Conservation (phyloP, 805 yeast genomes). For the Teunomyces lycoperdinae region DNA sequence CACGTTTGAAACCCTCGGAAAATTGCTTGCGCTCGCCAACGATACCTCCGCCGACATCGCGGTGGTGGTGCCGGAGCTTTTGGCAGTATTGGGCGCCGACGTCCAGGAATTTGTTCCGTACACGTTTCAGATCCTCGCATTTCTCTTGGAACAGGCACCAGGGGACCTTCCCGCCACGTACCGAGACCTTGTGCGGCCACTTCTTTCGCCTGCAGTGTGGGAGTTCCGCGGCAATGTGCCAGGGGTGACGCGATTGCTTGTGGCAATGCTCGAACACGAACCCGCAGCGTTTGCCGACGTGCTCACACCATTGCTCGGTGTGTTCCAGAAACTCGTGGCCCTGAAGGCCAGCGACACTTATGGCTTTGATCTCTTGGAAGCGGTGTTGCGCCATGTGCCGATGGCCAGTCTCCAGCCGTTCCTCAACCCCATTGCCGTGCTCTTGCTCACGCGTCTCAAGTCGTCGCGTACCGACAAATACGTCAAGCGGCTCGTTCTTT, state of each 20-base stretch:
- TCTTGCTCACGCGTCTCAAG: constrained; percentile 78
- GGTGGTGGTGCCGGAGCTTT: constrained; percentile 61
- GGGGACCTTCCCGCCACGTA: constrained; percentile 61
- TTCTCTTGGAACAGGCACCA: constrained; percentile 62
- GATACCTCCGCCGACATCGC: constrained; percentile 38
- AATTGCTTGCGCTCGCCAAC: constrained; percentile 53
- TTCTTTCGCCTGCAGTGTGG: constrained; percentile 91
- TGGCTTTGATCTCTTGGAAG: constrained; percentile 83
- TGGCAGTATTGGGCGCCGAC: constrained; percentile 71
- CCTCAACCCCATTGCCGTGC: constrained; percentile 67
- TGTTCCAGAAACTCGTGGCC: constrained; percentile 90
- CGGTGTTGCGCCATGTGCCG: constrained; percentile 59
- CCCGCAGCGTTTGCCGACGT: constrained; percentile 36
- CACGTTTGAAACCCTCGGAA: constrained; percentile 84
- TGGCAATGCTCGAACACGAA: constrained; percentile 57
- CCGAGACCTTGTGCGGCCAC: constrained; percentile 68
- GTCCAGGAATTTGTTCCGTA: constrained; percentile 94
- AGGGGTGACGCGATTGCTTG: constrained; percentile 78
- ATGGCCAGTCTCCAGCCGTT: constrained; percentile 48
- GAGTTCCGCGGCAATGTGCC: constrained; percentile 92
- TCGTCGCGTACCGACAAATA: constrained; percentile 78
- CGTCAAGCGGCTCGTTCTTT: constrained; percentile 65
- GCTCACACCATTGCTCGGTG: constrained; percentile 83
- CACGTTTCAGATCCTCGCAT: constrained; percentile 85
- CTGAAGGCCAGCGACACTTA: constrained; percentile 75